Base-by-base conservation (phyloP, 768 basidiomycete species). In the Lentinula boryana region DNA sequence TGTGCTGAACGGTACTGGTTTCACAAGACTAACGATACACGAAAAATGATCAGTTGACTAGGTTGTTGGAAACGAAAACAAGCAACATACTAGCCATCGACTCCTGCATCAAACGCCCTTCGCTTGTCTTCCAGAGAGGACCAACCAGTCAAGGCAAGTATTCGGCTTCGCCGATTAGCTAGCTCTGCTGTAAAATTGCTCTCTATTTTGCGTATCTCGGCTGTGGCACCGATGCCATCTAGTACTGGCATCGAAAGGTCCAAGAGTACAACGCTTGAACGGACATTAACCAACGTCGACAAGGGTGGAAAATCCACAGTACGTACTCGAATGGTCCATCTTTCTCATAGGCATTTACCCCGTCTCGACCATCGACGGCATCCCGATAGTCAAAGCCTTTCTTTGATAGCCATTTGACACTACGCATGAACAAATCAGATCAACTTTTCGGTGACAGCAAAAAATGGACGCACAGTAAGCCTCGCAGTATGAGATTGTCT, bases 181-280 rank as follows among this genome's bases (percentile, higher is more conserved):
- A 66, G 63, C 31, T 62, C 63, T 12, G 65, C 62, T 41, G 70
- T 68, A 38, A 58, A 74, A 49, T 76, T 76, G 41, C 67, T 67
- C 35, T 96, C 93, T 40, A 94, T 80, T 58, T 81, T 76, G 23
- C 94, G 88, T 62, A 98, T 95, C 68, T 89, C 85, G 7, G 79
- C 76, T 0, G 94, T 93, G 6, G 95, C 95, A 16, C 88, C 86
- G 56, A 95, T 81, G 23, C 92, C 95, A 70, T 97, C 93, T 60
- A 97, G 82, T n/a, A 92, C 72, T 0, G 93, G 95, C 95, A 97
- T 97, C 1, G 91, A 93, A 60, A 97, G 75, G 71, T 97, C 95
- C 62, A 97, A 76, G 13, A 95, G 79, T 38, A 95, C 88, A 36
- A 94, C 84, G 63, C 94, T 95, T 66, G 32, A 53, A 56, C 62